These are phyloP conservation scores for Stevia rebaudiana DNA, from an alignment of 140 eudicot genomes.

Conservation along the genomic window DNA sequence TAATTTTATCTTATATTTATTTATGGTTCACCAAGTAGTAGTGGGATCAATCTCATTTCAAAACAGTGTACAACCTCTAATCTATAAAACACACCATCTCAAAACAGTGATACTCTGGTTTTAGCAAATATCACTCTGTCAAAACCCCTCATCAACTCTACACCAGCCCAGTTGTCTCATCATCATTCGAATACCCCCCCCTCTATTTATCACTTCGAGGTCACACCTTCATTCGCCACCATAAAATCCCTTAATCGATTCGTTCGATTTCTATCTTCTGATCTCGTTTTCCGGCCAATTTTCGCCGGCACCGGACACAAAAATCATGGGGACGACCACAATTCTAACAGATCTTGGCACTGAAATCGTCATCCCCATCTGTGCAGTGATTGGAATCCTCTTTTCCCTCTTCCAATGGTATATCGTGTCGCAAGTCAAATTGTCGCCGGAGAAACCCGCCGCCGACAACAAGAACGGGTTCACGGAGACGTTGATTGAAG, in stretches of 20 bases:
- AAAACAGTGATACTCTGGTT: background rate
- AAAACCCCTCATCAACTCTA: slow-evolving; percentile 16
- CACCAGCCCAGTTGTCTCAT: slow-evolving; percentile 33
- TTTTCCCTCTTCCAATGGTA: slow-evolving; percentile 44
- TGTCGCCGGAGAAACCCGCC: slow-evolving; percentile 20
- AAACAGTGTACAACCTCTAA: background rate
- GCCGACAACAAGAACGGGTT: slow-evolving; percentile 33
- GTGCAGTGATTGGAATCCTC: slow-evolving; percentile 33
- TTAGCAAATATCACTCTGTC: slow-evolving; percentile 6
- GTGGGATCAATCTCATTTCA: background rate
- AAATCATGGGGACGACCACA: slow-evolving; percentile 29
- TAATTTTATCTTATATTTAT: background rate
- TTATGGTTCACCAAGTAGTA: background rate
- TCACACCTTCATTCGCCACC: slow-evolving; percentile 24
- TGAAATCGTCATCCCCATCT: slow-evolving; percentile 35
- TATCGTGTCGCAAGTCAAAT: slow-evolving; percentile 35
- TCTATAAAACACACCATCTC: background rate
- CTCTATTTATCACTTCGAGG: slow-evolving; percentile 34
- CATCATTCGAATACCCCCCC: slow-evolving; percentile 25
- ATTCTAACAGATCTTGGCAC: slow-evolving; percentile 44
- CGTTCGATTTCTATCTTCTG: slow-evolving; percentile 3
- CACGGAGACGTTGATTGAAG: slow-evolving; percentile 38
- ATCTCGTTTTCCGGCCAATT: slow-evolving; percentile 2
- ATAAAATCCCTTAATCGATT: slow-evolving; percentile 4
- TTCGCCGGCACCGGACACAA: slow-evolving; percentile 7